phyloP scores from a whole-genome alignment of 495 filamentous ascomycete genomes.

The Lichenothelia convexa region DNA sequence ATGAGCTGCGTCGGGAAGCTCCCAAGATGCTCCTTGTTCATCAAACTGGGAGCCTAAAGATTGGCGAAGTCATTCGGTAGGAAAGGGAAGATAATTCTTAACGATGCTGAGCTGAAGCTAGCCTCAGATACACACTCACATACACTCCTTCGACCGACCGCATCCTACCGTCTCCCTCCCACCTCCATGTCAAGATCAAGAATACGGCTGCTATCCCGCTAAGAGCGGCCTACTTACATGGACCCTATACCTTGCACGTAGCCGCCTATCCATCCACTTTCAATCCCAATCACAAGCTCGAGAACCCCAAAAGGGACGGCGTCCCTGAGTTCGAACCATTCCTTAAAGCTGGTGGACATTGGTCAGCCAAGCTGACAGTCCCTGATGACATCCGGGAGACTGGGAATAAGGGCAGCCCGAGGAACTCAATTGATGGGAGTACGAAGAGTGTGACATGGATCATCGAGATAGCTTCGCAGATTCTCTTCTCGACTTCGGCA shows the following conservation, averaged over 20 bases:
- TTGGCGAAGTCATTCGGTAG: conserved; percentile 73
- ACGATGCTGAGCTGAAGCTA: neutral
- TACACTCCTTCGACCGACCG: conserved; percentile 81
- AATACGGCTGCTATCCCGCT: conserved; percentile 83
- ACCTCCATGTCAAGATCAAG: conserved; percentile 67
- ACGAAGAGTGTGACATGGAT: conserved; percentile 53
- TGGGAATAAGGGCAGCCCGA: conserved; percentile 15
- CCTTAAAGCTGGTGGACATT: conserved; percentile 80
- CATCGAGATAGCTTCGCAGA: conserved; percentile 78
- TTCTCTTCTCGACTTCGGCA: conserved; percentile 75
- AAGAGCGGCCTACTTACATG: conserved; percentile 87
- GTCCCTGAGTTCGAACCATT: conserved; percentile 84
- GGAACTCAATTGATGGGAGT: conserved; percentile 18
- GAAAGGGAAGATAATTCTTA: conserved; percentile 2
- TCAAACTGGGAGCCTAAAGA: conserved; percentile 73
- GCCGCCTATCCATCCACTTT: conserved; percentile 67
- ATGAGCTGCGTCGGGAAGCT: too few species aligned
- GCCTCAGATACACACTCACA: conserved; percentile 61
- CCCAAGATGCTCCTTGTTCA: conserved; percentile 65
- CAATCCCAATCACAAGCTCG: conserved; percentile 55
- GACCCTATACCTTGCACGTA: conserved; percentile 78
- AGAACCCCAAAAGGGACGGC: conserved; percentile 39
- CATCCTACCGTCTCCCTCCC: conserved; percentile 62
- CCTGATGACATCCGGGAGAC: conserved; percentile 48
- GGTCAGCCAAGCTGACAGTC: conserved; percentile 57